Percentiles rank a stretch among this genome's conserved stretches.
phyloP scores from a whole-genome alignment of 2,329 filamentous ascomycete species.

The Nigrograna mackinnonii region DNA sequence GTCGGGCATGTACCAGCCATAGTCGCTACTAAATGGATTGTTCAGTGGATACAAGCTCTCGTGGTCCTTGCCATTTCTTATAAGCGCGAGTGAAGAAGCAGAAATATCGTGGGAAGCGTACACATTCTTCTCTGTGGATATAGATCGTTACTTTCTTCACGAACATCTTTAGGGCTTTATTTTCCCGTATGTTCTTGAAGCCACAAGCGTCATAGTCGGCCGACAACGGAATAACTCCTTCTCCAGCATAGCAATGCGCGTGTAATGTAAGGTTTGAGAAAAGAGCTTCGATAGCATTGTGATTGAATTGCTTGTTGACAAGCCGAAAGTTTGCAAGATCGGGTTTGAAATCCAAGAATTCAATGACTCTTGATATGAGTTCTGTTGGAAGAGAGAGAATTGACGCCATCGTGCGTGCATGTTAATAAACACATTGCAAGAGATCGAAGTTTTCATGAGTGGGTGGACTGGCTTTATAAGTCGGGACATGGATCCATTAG shows the following conservation, averaged over 20 bases:
- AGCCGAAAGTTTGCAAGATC: slow-evolving; percentile 2
- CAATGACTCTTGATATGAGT: neutral
- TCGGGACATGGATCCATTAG: neutral
- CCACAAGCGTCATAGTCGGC: slow-evolving; percentile 2
- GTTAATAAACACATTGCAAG: neutral
- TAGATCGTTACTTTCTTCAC: slow-evolving; percentile 9
- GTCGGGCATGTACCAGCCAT: too few species aligned
- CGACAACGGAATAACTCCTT: neutral
- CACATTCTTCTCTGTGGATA: too few species aligned
- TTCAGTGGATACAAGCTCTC: too few species aligned
- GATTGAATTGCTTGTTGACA: slow-evolving; percentile 2
- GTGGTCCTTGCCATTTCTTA: too few species aligned
- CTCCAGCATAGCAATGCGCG: slow-evolving; percentile 1
- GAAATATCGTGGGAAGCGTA: too few species aligned
- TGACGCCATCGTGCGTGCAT: neutral
- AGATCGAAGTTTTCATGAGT: neutral
- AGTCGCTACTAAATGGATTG: too few species aligned
- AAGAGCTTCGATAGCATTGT: neutral
- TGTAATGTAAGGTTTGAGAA: slow-evolving; percentile 6
- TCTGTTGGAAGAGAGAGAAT: neutral
- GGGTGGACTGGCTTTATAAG: neutral
- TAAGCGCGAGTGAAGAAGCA: too few species aligned
- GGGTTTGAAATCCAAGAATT: neutral
- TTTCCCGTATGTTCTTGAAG: slow-evolving; percentile 7
- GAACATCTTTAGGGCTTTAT: slow-evolving; percentile 2